These are phyloP conservation scores for Pyrus hybrid DNA, from an alignment of 331 rosid genomes.

Conservation along the genomic window DNA sequence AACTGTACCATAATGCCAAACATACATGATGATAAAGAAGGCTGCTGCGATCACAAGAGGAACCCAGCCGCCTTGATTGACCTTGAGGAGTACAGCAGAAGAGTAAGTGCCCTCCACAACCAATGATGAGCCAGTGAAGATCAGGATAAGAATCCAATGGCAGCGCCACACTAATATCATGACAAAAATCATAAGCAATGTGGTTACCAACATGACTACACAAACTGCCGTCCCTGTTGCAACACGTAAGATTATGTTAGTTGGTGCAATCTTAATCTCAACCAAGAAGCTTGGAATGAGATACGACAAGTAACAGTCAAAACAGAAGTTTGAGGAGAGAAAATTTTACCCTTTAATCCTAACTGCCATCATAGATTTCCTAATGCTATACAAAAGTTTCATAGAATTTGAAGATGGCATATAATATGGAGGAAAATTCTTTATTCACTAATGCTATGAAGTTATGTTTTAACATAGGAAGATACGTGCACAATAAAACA, in stretches of 20 bases:
- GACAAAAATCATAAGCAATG: slow-evolving; percentile 86
- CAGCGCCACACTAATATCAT: slow-evolving; percentile 98
- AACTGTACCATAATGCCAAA: slow-evolving; percentile 92
- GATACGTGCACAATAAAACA: neutral
- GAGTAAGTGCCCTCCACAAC: slow-evolving; percentile 80
- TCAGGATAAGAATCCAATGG: slow-evolving; percentile 81
- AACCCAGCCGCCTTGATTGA: slow-evolving; percentile 98
- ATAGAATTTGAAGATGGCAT: neutral
- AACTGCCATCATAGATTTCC: neutral
- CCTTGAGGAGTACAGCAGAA: slow-evolving; percentile 80
- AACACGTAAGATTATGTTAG: slow-evolving; percentile 3
- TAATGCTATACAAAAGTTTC: neutral
- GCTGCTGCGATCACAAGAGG: slow-evolving; percentile 86
- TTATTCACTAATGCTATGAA: neutral
- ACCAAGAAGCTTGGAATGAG: neutral
- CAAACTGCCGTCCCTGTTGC: slow-evolving; percentile 93
- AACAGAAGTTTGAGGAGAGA: neutral
- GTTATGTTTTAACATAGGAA: neutral
- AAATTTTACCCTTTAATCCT: neutral
- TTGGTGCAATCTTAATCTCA: neutral
- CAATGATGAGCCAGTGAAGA: slow-evolving; percentile 67
- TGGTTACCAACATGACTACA: slow-evolving; percentile 85
- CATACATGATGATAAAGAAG: slow-evolving; percentile 75
- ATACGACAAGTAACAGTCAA: neutral
- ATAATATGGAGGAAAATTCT: neutral